Conservation (phyloP, 108 stramenopile species). For the Skeletonema costatum region DNA sequence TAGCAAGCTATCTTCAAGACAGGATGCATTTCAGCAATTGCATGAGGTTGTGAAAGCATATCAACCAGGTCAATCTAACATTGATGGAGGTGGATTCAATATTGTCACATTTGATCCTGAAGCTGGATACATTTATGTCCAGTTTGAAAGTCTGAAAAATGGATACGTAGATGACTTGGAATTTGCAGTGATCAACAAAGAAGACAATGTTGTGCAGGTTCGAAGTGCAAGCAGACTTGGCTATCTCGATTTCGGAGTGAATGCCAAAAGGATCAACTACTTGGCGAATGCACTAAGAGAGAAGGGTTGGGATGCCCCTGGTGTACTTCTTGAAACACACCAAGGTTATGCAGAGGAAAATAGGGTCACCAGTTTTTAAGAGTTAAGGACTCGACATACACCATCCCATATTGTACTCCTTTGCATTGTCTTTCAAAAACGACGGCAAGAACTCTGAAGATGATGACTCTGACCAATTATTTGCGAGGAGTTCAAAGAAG, state of each 20-base stretch:
- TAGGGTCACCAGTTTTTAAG: conserved; percentile 32
- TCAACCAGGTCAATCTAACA: conserved; percentile 71
- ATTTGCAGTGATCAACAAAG: conserved; percentile 50
- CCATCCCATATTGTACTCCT: conserved; percentile 33
- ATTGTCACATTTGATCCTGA: conserved; percentile 68
- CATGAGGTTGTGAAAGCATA: conserved; percentile 64
- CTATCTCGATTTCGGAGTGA: conserved; percentile 86
- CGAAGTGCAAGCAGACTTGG: conserved; percentile 76
- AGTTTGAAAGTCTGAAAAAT: conserved; percentile 85
- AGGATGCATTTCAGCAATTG: conserved; percentile 66
- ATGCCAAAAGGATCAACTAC: conserved; percentile 82
- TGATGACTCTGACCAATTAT: conserved; percentile 23
- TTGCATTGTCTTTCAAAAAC: conserved; percentile 35
- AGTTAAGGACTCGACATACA: not conserved
- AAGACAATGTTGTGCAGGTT: conserved; percentile 59
- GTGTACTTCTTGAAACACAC: conserved; percentile 73
- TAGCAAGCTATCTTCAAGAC: conserved; percentile 26
- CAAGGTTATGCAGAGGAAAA: conserved; percentile 73
- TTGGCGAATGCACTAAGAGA: conserved; percentile 62
- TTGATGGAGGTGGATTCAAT: conserved; percentile 91
- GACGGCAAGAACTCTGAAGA: conserved; percentile 9
- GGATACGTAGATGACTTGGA: conserved; percentile 84
- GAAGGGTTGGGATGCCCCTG: conserved; percentile 79
- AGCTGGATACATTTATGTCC: conserved; percentile 62
- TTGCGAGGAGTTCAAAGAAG: conserved; percentile 37